These are phyloP conservation scores for Eucalyptus microcorys DNA, from an alignment of 345 rosid species.

Conservation along the genomic window DNA sequence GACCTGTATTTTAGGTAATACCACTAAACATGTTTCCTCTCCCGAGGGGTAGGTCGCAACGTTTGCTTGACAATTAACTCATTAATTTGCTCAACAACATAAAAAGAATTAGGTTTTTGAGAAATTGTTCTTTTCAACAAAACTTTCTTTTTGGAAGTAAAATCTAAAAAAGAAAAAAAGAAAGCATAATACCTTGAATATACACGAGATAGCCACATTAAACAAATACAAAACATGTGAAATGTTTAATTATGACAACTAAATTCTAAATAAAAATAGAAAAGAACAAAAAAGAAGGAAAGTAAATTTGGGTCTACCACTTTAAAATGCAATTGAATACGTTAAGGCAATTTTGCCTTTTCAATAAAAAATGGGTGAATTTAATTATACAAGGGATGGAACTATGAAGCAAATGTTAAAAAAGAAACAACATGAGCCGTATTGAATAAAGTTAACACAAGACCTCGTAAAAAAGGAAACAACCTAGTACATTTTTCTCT, in stretches of 20 bases:
- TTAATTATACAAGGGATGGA: neutral
- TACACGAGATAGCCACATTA: neutral
- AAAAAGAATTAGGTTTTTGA: no score
- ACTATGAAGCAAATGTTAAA: neutral
- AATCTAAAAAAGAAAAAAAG: no score
- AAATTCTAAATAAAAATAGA: no score
- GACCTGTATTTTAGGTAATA: rapidly evolving
- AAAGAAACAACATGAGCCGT: neutral
- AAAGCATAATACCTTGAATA: neutral
- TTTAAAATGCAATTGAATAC: neutral
- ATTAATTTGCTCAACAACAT: no score
- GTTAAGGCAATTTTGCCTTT: no score
- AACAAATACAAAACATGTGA: no score
- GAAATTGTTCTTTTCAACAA: no score
- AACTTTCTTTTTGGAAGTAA: no score
- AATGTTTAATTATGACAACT: neutral
- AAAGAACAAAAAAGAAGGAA: no score
- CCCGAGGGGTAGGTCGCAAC: rapidly evolving
- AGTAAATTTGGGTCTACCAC: neutral
- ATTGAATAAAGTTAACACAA: neutral
- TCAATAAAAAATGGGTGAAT: neutral
- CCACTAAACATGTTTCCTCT: no score
- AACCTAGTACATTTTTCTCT: neutral
- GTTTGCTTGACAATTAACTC: no score
- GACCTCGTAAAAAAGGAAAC: neutral